Evolutionary conservation across 306 rosid genomes (phyloP).

Genomic region (Argentina anserina): DNA sequence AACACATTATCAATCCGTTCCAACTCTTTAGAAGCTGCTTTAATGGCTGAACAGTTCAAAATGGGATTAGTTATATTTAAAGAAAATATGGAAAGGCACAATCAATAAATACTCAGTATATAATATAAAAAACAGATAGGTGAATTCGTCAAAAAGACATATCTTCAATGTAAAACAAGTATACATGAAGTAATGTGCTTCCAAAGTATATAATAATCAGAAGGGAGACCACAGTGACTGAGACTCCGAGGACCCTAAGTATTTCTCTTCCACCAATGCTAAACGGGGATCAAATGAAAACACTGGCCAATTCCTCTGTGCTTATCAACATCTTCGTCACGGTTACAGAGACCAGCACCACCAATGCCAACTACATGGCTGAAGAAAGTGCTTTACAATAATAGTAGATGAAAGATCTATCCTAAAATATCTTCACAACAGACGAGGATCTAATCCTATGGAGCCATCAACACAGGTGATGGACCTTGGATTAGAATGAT

Average conservation of each 20-base stretch:
- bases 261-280: not conserved
- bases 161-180: not conserved
- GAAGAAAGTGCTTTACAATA: not conserved
- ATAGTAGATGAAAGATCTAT: not conserved
- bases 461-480: not conserved
- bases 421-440: not conserved
- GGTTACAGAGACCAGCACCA: not conserved
- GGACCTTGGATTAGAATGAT: not conserved
- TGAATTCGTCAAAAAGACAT: too few relatives aligned
- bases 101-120: slow-evolving; percentile 2
- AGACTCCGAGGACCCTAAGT: not conserved
- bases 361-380: not conserved
- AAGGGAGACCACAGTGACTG: not conserved
- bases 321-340: not conserved
- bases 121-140: slow-evolving; percentile 1
- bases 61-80: slow-evolving; percentile 9
- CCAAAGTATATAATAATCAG: not conserved
- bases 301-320: not conserved
- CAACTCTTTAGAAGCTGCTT: slow-evolving; percentile 76
- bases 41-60: slow-evolving; percentile 59
- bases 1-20: slow-evolving; percentile 78
- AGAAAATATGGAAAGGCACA: not conserved
- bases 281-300: not conserved
- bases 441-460: not conserved
- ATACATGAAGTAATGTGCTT: not conserved